phyloP scores from a whole-genome alignment of 495 filamentous ascomycete genomes.

The Choiromyces venosus region DNA sequence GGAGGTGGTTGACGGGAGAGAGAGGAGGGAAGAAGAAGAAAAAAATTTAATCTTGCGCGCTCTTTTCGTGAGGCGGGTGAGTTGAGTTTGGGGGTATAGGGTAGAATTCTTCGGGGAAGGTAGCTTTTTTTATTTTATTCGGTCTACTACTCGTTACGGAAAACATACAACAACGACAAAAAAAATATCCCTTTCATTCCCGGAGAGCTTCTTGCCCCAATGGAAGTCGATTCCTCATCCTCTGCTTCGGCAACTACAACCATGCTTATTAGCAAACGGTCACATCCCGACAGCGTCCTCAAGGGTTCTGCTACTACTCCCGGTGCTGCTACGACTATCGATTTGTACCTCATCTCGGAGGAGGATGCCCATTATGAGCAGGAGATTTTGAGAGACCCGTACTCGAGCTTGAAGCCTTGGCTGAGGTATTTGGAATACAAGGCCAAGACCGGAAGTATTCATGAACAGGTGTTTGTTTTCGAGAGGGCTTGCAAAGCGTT shows the following conservation, averaged over 20 bases:
- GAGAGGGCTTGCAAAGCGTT: constrained; percentile 85
- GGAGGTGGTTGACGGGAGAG: not conserved
- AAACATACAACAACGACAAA: not conserved
- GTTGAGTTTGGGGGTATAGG: not conserved
- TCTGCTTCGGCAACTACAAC: constrained; percentile 30
- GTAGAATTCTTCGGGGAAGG: not conserved
- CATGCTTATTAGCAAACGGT: constrained; percentile 50
- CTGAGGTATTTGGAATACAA: constrained; percentile 92
- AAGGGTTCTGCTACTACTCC: constrained; percentile 46
- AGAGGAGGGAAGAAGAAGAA: not conserved
- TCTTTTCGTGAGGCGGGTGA: not conserved
- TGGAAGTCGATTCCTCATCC: constrained; percentile 40
- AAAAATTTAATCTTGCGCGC: not conserved
- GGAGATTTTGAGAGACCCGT: constrained; percentile 80
- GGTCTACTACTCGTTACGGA: not conserved
- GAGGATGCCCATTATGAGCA: constrained; percentile 94
- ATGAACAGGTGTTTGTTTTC: constrained; percentile 91
- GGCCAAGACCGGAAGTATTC: constrained; percentile 72
- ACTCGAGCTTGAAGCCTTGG: constrained; percentile 83
- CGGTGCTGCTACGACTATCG: constrained; percentile 42
- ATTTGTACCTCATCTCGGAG: constrained; percentile 77
- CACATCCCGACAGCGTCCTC: constrained; percentile 50
- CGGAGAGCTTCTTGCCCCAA: constrained; percentile 53
- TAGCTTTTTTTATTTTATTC: not conserved
- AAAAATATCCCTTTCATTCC: constrained; percentile 47